These are phyloP conservation scores for Penicillium antarcticum DNA, from an alignment of 495 filamentous ascomycete genomes.

Conservation along the genomic window DNA sequence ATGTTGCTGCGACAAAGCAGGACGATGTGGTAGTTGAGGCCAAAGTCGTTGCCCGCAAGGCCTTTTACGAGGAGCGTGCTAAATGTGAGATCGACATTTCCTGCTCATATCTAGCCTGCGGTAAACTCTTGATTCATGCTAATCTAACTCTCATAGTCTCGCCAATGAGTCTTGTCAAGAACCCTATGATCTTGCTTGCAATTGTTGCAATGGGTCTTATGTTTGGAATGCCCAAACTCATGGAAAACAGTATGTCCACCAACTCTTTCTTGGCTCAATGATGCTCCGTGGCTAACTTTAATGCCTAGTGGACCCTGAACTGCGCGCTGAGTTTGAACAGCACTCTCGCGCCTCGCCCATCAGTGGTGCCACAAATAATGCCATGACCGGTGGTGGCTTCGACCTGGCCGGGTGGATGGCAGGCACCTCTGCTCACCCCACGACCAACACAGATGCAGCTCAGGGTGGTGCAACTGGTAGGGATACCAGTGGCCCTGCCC, in stretches of 20 bases:
- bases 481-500: conserved; percentile 29
- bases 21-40: conserved; percentile 53
- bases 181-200: conserved; percentile 91
- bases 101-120: neutral
- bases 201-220: conserved; percentile 76
- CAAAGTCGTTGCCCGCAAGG: conserved; percentile 57
- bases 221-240: conserved; percentile 85
- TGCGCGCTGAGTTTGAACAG: conserved; percentile 86
- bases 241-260: conserved; percentile 83
- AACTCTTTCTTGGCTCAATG: neutral
- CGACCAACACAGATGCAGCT: conserved; percentile 20
- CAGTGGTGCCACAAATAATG: conserved; percentile 39
- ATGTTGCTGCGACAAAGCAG: conserved; percentile 11
- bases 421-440: conserved; percentile 29
- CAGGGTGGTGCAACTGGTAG: conserved; percentile 33
- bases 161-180: conserved; percentile 73
- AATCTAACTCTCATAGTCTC: conserved; percentile 35
- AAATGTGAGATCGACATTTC: conserved; percentile 59
- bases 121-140: neutral
- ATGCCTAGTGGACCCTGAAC: conserved; percentile 84
- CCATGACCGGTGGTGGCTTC: conserved; percentile 53
- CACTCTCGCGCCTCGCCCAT: conserved; percentile 74
- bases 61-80: conserved; percentile 68
- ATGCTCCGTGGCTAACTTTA: neutral
- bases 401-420: conserved; percentile 87